phyloP scores from a whole-genome alignment of 148 eudicot genomes.

The Linanthus parryae region DNA sequence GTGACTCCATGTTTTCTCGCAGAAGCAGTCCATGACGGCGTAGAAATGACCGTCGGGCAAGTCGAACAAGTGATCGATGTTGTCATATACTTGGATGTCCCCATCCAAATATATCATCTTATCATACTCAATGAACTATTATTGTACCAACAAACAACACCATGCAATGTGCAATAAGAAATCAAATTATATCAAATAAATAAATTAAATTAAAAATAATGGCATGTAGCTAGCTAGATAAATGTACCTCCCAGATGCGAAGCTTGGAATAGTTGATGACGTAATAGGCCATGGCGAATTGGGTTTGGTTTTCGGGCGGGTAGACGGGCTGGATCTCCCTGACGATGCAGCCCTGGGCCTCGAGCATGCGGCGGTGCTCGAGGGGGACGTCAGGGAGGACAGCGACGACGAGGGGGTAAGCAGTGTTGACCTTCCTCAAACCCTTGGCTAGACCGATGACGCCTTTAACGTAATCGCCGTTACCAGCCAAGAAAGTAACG shows the following conservation, averaged over 20 bases:
- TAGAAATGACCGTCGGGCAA: slow-evolving; percentile 28
- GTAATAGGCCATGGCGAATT: slow-evolving; percentile 56
- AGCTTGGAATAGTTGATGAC: slow-evolving; percentile 62
- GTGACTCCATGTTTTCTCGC: slow-evolving; percentile 34
- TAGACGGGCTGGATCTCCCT: slow-evolving; percentile 47
- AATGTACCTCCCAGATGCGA: slow-evolving; percentile 50
- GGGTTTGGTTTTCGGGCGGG: slow-evolving; percentile 45
- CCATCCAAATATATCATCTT: slow-evolving; percentile 40
- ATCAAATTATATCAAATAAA: background rate
- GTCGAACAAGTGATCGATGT: slow-evolving; percentile 32
- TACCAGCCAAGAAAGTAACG: slow-evolving; percentile 42
- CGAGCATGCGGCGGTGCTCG: slow-evolving; percentile 46
- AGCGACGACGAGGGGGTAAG: slow-evolving; percentile 55
- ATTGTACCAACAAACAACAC: background rate
- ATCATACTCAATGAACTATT: slow-evolving; percentile 30
- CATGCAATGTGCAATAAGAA: background rate
- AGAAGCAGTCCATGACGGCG: slow-evolving; percentile 37
- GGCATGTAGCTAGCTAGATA: background rate
- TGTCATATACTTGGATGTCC: slow-evolving; percentile 31
- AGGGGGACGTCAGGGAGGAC: slow-evolving; percentile 54
- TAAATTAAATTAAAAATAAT: no score
- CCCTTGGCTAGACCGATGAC: slow-evolving; percentile 48
- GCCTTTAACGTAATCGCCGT: slow-evolving; percentile 43
- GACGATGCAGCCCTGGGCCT: slow-evolving; percentile 44
- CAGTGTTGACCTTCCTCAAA: slow-evolving; percentile 30